Base-by-base conservation (phyloP, 208 protist genomes). In the Vickermania ingenoplastis region DNA sequence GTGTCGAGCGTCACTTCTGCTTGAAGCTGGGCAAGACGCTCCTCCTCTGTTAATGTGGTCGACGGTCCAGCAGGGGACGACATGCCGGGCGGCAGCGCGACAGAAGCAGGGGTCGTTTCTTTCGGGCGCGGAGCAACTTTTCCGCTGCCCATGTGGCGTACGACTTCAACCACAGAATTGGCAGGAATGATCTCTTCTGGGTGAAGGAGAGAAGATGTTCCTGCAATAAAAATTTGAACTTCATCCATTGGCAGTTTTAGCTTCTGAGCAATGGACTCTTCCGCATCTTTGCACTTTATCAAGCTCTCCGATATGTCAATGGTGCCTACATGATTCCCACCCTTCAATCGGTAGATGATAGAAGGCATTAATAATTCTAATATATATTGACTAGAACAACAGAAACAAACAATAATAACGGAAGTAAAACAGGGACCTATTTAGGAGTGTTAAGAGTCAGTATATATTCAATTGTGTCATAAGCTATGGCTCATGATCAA, bases 121-220 rank as follows among this genome's bases (percentile, higher is more conserved):
- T 11, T 25, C 17, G 51, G 21, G 17, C 21, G 7, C n/a, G n/a
- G n/a, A 22, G 51, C 7, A 22, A 21, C 7, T 55, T n/a, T 55
- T 14, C 51, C 51, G 14, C 11, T 7, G 23, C 59, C 55, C 11
- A 81, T 69, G 28, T 89, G 83, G 1, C 86, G 71, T 30, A 89
- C 86, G 17, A 94, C 86, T 21, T 91, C 83, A 28, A 94, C 74
- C 0, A 86, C 81, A 0, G 81, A 69, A 71, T 89, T 91, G 14
- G 83, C 81, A 1, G 77, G 71, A 5, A 94, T 69, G 31, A 86
- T 72, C 61, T 94, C 86, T 11, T 88, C 71, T 0, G 83, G 86
- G 70, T 94, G 86, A 13, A 94, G 51, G 1, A 81, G 79, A 13
- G 73, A 77, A 5, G 73, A 75, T 65, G 66, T 89, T 22, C 77